These are phyloP conservation scores for Gyromitra esculenta DNA, from an alignment of 2,329 filamentous ascomycete species.

Conservation along the genomic window DNA sequence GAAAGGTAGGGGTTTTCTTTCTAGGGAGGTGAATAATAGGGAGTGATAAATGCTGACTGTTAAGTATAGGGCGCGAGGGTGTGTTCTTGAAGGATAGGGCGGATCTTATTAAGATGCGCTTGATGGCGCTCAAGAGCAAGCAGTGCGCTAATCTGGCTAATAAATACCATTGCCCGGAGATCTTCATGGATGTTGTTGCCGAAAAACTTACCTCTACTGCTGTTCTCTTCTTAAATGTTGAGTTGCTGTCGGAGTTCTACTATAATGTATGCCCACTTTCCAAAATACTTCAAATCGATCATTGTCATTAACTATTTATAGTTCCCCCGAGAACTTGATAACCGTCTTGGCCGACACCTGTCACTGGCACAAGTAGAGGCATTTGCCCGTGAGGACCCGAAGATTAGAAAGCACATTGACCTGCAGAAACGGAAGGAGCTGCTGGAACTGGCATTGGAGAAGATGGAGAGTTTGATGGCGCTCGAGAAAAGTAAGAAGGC, in stretches of 20 bases:
- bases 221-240: slow-evolving; percentile 96
- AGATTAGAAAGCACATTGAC: slow-evolving; percentile 87
- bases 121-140: slow-evolving; percentile 86
- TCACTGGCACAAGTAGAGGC: slow-evolving; percentile 82
- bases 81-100: slow-evolving; percentile 92
- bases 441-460: slow-evolving; percentile 89
- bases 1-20: slow-evolving; percentile 66
- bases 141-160: slow-evolving; percentile 85
- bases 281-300: background rate
- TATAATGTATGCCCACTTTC: slow-evolving; percentile 70
- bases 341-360: slow-evolving; percentile 82
- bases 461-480: slow-evolving; percentile 90
- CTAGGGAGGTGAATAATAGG: background rate
- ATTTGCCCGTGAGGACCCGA: slow-evolving; percentile 92
- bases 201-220: slow-evolving; percentile 94
- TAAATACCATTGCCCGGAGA: slow-evolving; percentile 96
- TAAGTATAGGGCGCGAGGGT: slow-evolving; percentile 72
- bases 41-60: background rate
- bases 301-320: slow-evolving; percentile 36
- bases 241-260: slow-evolving; percentile 95
- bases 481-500: slow-evolving; percentile 68
- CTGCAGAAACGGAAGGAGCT: slow-evolving; percentile 91
- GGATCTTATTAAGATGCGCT: slow-evolving; percentile 88
- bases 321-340: slow-evolving; percentile 91
- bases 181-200: slow-evolving; percentile 97